These are phyloP conservation scores for Nakaseomyces glabratus DNA, from an alignment of 1,139 yeast genomes.

Conservation along the genomic window DNA sequence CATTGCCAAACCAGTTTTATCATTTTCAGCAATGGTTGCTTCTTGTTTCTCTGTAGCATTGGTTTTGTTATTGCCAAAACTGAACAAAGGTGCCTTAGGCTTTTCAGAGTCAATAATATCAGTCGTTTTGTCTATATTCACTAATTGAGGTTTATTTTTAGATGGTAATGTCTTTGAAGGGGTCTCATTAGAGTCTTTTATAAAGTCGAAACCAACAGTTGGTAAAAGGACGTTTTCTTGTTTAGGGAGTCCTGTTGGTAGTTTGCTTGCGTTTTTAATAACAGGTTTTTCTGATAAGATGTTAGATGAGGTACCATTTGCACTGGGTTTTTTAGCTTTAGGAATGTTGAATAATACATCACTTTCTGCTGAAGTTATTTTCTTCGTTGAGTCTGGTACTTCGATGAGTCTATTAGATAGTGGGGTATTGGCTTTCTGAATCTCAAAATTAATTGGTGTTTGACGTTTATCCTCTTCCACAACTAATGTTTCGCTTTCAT, in stretches of 20 bases:
- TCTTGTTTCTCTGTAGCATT: not conserved
- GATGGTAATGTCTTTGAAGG: slow-evolving; percentile 14
- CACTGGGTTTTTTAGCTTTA: too few relatives aligned
- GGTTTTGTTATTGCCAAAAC: slow-evolving; percentile 3
- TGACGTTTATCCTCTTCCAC: not conserved
- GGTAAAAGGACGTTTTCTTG: slow-evolving; percentile 20
- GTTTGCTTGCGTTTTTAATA: too few relatives aligned
- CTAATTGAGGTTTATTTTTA: too few relatives aligned
- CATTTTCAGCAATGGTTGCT: too few relatives aligned
- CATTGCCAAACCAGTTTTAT: too few relatives aligned
- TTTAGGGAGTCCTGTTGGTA: too few relatives aligned
- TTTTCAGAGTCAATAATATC: not conserved
- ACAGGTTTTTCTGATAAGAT: too few relatives aligned
- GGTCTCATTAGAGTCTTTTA: slow-evolving; percentile 18
- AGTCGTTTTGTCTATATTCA: not conserved
- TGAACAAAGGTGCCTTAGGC: slow-evolving; percentile 2
- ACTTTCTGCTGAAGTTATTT: slow-evolving; percentile 9
- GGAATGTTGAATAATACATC: slow-evolving; percentile 10
- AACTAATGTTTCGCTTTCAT: not conserved
- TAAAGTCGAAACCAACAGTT: slow-evolving; percentile 27
- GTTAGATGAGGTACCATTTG: too few relatives aligned
- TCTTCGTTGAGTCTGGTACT: not conserved
- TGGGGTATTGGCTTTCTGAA: not conserved
- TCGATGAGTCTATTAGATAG: not conserved
- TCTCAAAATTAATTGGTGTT: not conserved